These are phyloP conservation scores for Plasmodium sp. DNA, from an alignment of 169 alveolate species.

Conservation along the genomic window DNA sequence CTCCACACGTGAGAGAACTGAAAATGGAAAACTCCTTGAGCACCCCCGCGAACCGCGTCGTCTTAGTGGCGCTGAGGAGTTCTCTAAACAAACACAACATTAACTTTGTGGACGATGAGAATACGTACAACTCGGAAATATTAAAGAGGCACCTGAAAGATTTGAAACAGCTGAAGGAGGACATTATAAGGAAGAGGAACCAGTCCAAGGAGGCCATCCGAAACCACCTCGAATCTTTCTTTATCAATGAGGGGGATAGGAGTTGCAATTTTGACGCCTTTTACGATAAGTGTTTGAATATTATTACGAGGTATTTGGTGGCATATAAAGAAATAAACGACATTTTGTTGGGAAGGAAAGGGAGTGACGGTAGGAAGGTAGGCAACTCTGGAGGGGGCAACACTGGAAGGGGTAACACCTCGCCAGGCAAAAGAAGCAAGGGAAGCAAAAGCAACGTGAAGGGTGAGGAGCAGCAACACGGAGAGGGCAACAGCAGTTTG, in stretches of 20 bases:
- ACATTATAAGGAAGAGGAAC: constrained; percentile 19
- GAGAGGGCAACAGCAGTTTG: background rate
- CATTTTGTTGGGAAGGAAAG: background rate
- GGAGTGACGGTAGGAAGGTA: background rate
- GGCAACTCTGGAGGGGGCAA: background rate
- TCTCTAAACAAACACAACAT: constrained; percentile 5
- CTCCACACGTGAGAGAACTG: background rate
- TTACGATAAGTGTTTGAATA: constrained; percentile 69
- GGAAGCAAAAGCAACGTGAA: background rate
- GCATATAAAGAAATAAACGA: constrained; percentile 54
- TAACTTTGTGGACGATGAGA: constrained; percentile 25
- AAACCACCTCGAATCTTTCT: background rate
- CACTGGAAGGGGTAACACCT: background rate
- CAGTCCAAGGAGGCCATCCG: constrained; percentile 4
- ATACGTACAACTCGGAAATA: constrained; percentile 16
- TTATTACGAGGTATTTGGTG: constrained; percentile 28
- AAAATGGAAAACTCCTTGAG: background rate
- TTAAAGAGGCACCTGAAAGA: constrained; percentile 28
- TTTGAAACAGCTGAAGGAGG: constrained; percentile 43
- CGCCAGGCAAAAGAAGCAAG: background rate
- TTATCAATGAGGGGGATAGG: background rate
- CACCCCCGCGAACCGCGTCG: background rate
- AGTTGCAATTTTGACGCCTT: constrained; percentile 45
- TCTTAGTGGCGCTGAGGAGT: background rate
- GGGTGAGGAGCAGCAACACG: background rate